These are phyloP conservation scores for Sclerotiophoma versabilis DNA, from an alignment of 2,329 filamentous ascomycete genomes.

Conservation along the genomic window DNA sequence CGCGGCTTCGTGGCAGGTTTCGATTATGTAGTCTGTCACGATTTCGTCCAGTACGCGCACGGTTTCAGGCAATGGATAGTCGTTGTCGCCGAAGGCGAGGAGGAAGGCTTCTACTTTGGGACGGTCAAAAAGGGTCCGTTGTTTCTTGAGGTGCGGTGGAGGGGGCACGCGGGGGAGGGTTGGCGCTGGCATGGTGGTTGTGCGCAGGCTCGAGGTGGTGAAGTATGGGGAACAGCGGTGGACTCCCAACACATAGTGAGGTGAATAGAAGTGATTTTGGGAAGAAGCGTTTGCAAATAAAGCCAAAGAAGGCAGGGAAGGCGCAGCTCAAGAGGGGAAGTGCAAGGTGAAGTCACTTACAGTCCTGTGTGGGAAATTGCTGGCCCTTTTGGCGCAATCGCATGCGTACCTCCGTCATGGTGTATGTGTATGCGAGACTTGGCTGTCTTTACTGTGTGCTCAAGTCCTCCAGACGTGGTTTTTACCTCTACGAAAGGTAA, in stretches of 20 bases:
- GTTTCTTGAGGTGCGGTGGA: slow-evolving; percentile 11
- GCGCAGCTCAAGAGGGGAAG: background rate
- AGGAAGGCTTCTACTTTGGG: slow-evolving; percentile 73
- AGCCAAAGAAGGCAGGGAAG: background rate
- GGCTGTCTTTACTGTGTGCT: background rate
- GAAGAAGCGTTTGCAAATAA: background rate
- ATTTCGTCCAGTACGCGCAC: slow-evolving; percentile 92
- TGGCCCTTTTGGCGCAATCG: slow-evolving; percentile 56
- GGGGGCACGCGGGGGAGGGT: slow-evolving; percentile 17
- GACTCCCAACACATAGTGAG: too few species aligned
- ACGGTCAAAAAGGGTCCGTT: slow-evolving; percentile 13
- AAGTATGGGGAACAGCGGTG: background rate
- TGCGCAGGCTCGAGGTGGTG: background rate
- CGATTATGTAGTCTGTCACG: slow-evolving; percentile 90
- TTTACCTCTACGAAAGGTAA: background rate
- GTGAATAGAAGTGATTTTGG: background rate
- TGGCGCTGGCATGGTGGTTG: slow-evolving; percentile 2
- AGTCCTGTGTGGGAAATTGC: slow-evolving; percentile 54
- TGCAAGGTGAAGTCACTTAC: slow-evolving; percentile 34
- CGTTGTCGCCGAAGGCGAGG: slow-evolving; percentile 80
- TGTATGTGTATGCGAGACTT: slow-evolving; percentile 4
- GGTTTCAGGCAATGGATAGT: slow-evolving; percentile 80
- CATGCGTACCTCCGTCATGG: slow-evolving; percentile 59
- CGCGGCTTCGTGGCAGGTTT: slow-evolving; percentile 88
- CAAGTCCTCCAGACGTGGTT: background rate